A percentile compares a stretch with the other conserved stretches of the same genome.
Evolutionary conservation across 495 filamentous ascomycete species (phyloP).

Genomic region (Aspergillus avenaceus): DNA sequence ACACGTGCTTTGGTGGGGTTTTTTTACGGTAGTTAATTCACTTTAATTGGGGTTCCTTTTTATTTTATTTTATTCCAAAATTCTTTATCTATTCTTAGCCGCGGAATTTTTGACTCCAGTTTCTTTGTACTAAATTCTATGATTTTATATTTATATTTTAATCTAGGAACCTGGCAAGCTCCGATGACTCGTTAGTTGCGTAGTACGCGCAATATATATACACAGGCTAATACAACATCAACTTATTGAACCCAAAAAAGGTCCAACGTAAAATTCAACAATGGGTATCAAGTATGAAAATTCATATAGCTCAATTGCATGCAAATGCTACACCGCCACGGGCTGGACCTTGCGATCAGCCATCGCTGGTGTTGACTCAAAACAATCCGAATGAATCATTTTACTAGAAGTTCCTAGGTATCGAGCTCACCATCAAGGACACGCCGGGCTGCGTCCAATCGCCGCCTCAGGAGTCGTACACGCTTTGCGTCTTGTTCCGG

Average conservation of each 20-base stretch:
- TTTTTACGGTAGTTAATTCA: too few relatives aligned
- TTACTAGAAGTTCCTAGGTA: constrained; percentile 9
- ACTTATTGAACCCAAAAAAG: constrained; percentile 4
- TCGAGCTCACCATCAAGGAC: constrained; percentile 64
- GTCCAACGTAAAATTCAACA: constrained; percentile 5
- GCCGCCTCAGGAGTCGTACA: constrained; percentile 57
- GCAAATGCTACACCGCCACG: background rate
- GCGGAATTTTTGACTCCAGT: too few relatives aligned
- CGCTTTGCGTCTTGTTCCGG: constrained; percentile 52
- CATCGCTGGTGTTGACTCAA: background rate
- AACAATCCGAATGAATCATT: constrained; percentile 4
- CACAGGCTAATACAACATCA: constrained; percentile 1
- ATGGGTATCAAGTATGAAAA: constrained; percentile 9
- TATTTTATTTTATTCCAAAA: too few relatives aligned
- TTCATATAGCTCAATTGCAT: background rate
- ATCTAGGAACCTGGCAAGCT: background rate
- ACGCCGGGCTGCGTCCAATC: constrained; percentile 68
- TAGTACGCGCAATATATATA: constrained; percentile 2
- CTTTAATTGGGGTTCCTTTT: too few relatives aligned
- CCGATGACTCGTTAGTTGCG: too few relatives aligned
- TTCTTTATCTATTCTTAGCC: too few relatives aligned
- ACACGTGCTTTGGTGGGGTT: constrained; percentile 9
- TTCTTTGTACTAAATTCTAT: too few relatives aligned
- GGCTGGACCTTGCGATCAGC: background rate
- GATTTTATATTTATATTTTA: too few relatives aligned